A percentile compares a stretch with the other conserved stretches of the same genome.
phyloP scores from a whole-genome alignment of 257 asterid genomes.

The Paulownia fortunei region DNA sequence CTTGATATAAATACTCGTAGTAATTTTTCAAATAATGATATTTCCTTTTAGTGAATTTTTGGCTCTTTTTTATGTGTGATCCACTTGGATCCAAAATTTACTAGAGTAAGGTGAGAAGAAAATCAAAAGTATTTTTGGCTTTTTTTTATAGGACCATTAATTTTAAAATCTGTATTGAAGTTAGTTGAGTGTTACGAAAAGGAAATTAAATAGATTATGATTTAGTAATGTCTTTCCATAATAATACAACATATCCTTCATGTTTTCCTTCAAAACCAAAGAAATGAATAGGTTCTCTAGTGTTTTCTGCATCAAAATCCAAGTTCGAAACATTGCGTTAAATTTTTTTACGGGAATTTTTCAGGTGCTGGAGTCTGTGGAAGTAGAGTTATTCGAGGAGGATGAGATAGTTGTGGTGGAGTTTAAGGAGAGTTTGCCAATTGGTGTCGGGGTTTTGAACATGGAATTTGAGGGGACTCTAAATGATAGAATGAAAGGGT shows the following conservation, averaged over 20 bases:
- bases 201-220: neutral
- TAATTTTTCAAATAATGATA: neutral
- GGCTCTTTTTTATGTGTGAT: neutral
- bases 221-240: neutral
- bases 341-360: neutral
- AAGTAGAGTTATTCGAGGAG: conserved; percentile 59
- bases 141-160: neutral
- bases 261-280: neutral
- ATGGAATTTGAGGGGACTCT: conserved; percentile 78
- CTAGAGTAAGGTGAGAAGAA: neutral
- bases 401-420: conserved; percentile 80
- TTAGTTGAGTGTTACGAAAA: neutral
- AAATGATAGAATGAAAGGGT: conserved; percentile 95
- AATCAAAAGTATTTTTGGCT: neutral
- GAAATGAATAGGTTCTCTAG: neutral
- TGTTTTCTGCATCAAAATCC: neutral
- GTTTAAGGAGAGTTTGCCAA: conserved; percentile 73
- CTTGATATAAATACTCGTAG: neutral
- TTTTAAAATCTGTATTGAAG: neutral
- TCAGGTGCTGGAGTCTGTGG: conserved; percentile 60
- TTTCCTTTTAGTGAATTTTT: neutral
- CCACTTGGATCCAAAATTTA: neutral
- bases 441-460: conserved; percentile 70
- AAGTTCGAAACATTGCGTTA: neutral
- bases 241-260: neutral